phyloP scores from a whole-genome alignment of 139 green algal species.

The Deuterostichococcus epilithicus region DNA sequence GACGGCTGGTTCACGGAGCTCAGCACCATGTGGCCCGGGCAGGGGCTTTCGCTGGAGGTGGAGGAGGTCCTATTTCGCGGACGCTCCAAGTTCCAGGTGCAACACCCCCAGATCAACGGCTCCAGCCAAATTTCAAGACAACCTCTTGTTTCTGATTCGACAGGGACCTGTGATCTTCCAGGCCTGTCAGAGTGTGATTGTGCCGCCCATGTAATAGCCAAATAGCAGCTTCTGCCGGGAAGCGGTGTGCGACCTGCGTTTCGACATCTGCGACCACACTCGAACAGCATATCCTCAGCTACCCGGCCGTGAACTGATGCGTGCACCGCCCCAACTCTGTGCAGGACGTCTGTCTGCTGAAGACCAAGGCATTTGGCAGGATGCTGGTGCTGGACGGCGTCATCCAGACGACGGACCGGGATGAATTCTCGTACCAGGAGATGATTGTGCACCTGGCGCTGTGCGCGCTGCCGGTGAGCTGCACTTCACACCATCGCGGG shows the following conservation, averaged over 20 bases:
- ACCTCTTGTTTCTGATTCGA: no score
- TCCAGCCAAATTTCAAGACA: no score
- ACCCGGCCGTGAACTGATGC: not conserved
- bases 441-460: constrained; percentile 97
- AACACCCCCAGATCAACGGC: no score
- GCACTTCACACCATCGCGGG: no score
- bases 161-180: no score
- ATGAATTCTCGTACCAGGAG: constrained; percentile 97
- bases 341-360: constrained; percentile 83
- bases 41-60: constrained; percentile 85
- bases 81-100: constrained; percentile 89
- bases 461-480: constrained; percentile 67
- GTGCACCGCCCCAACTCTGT: no score
- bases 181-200: no score
- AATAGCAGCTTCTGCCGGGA: no score
- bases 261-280: no score
- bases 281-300: no score
- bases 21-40: constrained; percentile 87
- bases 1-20: constrained; percentile 92
- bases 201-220: no score
- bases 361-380: constrained; percentile 79
- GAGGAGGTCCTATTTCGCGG: constrained; percentile 84
- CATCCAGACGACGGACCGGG: constrained; percentile 93
- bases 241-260: no score
- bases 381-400: constrained; percentile 95